phyloP scores from a whole-genome alignment of 192 early-diverging fungal species.

The Coemansia erecta region DNA sequence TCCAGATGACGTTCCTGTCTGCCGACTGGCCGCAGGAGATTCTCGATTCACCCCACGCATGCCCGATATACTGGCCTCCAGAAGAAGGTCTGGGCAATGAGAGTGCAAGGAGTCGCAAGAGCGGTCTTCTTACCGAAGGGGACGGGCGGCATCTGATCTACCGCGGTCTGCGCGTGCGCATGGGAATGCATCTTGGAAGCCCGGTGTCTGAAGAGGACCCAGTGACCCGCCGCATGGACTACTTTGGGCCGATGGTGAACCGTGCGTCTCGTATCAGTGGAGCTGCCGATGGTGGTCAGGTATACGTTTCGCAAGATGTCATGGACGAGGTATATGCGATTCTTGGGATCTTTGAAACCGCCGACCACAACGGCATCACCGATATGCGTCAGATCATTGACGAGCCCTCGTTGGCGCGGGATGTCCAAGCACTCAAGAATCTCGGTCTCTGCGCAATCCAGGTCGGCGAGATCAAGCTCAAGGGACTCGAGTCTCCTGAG shows the following conservation, averaged over 20 bases:
- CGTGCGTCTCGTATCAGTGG: slow-evolving; percentile 78
- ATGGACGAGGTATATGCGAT: slow-evolving; percentile 59
- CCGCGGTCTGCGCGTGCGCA: slow-evolving; percentile 83
- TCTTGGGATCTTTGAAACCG: slow-evolving; percentile 46
- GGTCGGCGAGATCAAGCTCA: slow-evolving; percentile 80
- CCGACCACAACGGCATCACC: slow-evolving; percentile 47
- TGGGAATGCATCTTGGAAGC: slow-evolving; percentile 89
- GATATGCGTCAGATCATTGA: slow-evolving; percentile 55
- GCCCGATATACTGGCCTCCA: slow-evolving; percentile 64
- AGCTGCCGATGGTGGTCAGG: slow-evolving; percentile 87
- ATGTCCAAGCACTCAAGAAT: slow-evolving; percentile 61
- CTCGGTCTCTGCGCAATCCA: slow-evolving; percentile 68
- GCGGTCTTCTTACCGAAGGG: slow-evolving; percentile 16
- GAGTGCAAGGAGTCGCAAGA: slow-evolving; percentile 12
- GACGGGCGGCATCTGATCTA: slow-evolving; percentile 62
- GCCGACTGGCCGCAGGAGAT: slow-evolving; percentile 89
- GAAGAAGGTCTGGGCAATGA: slow-evolving; percentile 32
- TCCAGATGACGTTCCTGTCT: slow-evolving; percentile 74
- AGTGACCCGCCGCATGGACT: slow-evolving; percentile 91
- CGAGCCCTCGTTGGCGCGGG: slow-evolving; percentile 52
- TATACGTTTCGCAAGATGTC: slow-evolving; percentile 82
- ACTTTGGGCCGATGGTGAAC: slow-evolving; percentile 94
- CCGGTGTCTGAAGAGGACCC: slow-evolving; percentile 87
- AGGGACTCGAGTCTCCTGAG: slow-evolving; percentile 88
- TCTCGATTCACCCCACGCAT: slow-evolving; percentile 71